phyloP scores from a whole-genome alignment of 2,329 filamentous ascomycete species.

The Aspergillus phoenicis region DNA sequence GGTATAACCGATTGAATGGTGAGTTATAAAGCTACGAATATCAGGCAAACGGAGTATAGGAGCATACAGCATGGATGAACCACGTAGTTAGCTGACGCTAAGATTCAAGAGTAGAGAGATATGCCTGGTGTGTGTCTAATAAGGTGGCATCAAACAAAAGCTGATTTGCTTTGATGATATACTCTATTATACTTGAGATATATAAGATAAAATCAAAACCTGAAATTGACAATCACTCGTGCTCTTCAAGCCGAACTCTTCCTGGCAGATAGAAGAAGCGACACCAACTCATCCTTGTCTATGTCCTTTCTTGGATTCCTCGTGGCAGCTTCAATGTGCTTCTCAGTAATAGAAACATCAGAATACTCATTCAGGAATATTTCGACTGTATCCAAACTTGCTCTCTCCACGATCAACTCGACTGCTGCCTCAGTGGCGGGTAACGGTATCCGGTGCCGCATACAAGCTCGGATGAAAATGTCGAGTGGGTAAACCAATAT shows the following conservation, averaged over 20 bases:
- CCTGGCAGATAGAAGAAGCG: neutral
- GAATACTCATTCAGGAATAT: neutral
- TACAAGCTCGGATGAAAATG: neutral
- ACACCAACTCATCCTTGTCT: neutral
- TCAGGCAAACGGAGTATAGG: too few species aligned
- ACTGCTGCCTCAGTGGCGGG: neutral
- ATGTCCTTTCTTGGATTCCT: neutral
- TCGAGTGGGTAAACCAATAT: neutral
- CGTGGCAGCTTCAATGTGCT: neutral
- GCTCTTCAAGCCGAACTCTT: neutral
- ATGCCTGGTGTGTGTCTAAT: too few species aligned
- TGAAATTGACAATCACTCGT: neutral
- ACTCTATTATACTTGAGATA: too few species aligned
- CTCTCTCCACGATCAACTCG: neutral
- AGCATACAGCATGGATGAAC: too few species aligned
- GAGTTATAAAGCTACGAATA: too few species aligned
- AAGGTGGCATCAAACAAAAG: too few species aligned
- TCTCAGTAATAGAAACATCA: neutral
- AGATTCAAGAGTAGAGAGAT: too few species aligned
- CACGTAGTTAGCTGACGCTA: too few species aligned
- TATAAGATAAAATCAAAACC: neutral
- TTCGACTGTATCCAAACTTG: neutral
- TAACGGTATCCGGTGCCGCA: neutral
- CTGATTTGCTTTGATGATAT: too few species aligned
- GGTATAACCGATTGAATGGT: too few species aligned